Evolutionary conservation across 345 rosid genomes (phyloP).

Genomic region (Turnera subulata): DNA sequence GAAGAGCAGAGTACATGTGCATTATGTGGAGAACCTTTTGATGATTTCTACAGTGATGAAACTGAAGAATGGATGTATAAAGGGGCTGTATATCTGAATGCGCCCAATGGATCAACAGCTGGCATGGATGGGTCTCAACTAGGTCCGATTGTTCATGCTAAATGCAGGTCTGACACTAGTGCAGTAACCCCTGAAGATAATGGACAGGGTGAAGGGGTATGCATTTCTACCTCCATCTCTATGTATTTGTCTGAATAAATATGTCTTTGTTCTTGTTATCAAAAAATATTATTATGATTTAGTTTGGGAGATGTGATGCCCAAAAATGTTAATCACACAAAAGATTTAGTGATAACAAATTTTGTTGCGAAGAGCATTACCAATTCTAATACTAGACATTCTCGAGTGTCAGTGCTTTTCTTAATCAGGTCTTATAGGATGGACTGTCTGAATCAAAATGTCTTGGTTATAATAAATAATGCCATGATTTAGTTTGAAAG

Average conservation of each 20-base stretch:
- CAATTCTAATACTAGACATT: not conserved
- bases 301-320: not conserved
- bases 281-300: not conserved
- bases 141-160: slow-evolving; percentile 98
- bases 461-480: no score
- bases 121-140: slow-evolving; percentile 74
- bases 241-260: no score
- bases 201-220: slow-evolving; percentile 53
- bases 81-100: slow-evolving; percentile 96
- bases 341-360: not conserved
- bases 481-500: no score
- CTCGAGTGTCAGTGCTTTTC: not conserved
- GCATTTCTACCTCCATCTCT: slow-evolving; percentile 18
- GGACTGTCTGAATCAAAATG: no score
- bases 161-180: slow-evolving; percentile 88
- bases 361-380: no score
- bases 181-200: slow-evolving; percentile 46
- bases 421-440: no score
- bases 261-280: not conserved
- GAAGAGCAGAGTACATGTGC: slow-evolving; percentile 92
- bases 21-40: slow-evolving; percentile 93
- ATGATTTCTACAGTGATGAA: slow-evolving; percentile 96
- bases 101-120: slow-evolving; percentile 45
- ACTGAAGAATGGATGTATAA: slow-evolving; percentile 99
- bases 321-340: not conserved